Evolutionary conservation across 2,329 filamentous ascomycete genomes (phyloP).

Genomic region (Monosporascus sp.): DNA sequence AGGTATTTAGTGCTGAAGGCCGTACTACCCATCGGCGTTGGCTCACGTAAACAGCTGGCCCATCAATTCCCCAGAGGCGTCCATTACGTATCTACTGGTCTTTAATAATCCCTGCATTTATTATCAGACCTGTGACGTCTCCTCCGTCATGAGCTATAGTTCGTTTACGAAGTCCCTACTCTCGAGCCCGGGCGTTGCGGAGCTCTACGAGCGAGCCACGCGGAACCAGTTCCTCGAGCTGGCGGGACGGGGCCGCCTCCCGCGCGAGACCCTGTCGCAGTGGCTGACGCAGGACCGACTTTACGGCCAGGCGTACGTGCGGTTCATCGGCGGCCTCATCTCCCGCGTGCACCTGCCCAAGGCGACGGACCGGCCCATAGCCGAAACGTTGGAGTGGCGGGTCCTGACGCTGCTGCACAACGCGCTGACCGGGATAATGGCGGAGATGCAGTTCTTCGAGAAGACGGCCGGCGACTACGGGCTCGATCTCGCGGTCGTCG

Average conservation of each 20-base stretch:
- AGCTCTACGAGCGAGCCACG: constrained; percentile 23
- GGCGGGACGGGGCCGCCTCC: constrained; percentile 23
- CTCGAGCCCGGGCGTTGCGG: constrained; percentile 12
- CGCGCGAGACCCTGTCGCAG: constrained; percentile 16
- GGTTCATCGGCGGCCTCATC: constrained; percentile 26
- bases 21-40: neutral
- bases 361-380: constrained; percentile 3
- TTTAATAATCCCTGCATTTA: neutral
- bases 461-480: constrained; percentile 18
- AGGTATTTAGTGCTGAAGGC: neutral
- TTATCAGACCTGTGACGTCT: neutral
- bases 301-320: constrained; percentile 27
- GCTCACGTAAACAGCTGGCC: neutral
- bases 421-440: constrained; percentile 21
- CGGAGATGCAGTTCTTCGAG: constrained; percentile 26
- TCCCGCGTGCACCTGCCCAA: constrained; percentile 22
- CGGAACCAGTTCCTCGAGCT: constrained; percentile 20
- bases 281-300: constrained; percentile 29
- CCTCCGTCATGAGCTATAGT: constrained; percentile 10
- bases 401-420: constrained; percentile 21
- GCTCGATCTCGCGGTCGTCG: constrained; percentile 18
- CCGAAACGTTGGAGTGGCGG: constrained; percentile 19
- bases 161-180: constrained; percentile 17
- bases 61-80: too few relatives aligned
- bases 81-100: neutral